phyloP scores from a whole-genome alignment of 805 yeast species.

The Pichia thaimueangensis region DNA sequence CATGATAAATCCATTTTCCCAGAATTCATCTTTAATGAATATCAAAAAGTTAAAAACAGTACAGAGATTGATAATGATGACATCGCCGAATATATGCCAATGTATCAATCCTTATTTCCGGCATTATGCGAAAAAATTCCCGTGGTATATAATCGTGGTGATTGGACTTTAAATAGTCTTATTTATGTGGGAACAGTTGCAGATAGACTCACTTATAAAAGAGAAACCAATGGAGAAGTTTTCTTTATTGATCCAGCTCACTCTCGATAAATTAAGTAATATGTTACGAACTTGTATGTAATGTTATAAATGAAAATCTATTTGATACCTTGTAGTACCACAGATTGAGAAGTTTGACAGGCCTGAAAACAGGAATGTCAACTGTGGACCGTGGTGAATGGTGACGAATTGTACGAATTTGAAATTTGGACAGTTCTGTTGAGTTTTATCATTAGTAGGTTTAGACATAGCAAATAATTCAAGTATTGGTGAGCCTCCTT shows the following conservation, averaged over 20 bases:
- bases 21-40: constrained; percentile 37
- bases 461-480: too few relatives aligned
- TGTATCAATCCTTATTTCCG: constrained; percentile 40
- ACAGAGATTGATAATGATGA: constrained; percentile 41
- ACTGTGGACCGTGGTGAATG: too few relatives aligned
- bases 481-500: too few relatives aligned
- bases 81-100: constrained; percentile 44
- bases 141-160: constrained; percentile 41
- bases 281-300: too few relatives aligned
- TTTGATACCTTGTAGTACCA: too few relatives aligned
- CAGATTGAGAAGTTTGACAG: too few relatives aligned
- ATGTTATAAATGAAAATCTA: neutral
- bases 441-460: too few relatives aligned
- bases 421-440: too few relatives aligned
- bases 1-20: constrained; percentile 39
- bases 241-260: constrained; percentile 16
- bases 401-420: too few relatives aligned
- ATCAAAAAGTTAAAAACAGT: constrained; percentile 28
- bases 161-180: constrained; percentile 42
- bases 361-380: too few relatives aligned
- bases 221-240: constrained; percentile 24
- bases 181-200: constrained; percentile 36
- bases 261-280: neutral
- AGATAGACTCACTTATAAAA: constrained; percentile 24
- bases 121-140: constrained; percentile 44